A percentile compares a stretch with the other conserved stretches of the same genome.
phyloP scores from a whole-genome alignment of 208 protist species.

The Crithidia brevicula region DNA sequence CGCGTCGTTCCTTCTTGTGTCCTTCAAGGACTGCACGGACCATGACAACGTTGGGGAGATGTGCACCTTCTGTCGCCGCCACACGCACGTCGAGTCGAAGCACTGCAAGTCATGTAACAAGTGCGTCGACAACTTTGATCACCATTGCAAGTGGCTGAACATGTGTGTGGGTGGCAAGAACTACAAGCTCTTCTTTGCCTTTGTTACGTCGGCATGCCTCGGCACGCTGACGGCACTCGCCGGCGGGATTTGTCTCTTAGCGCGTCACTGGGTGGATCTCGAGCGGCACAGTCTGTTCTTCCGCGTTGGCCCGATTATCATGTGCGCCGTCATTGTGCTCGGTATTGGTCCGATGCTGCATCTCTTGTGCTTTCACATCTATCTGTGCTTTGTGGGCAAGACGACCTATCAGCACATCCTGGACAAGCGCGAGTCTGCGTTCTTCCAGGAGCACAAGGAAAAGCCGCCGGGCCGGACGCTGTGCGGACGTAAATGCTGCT shows the following conservation, averaged over 20 bases:
- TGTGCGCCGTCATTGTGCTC: constrained; percentile 43
- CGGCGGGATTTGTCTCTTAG: constrained; percentile 49
- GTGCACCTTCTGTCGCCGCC: constrained; percentile 68
- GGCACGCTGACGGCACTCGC: constrained; percentile 40
- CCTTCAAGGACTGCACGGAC: constrained; percentile 73
- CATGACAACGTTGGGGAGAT: constrained; percentile 52
- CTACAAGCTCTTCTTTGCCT: constrained; percentile 80
- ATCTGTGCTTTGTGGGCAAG: constrained; percentile 47
- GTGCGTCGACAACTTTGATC: constrained; percentile 89
- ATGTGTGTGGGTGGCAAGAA: constrained; percentile 87
- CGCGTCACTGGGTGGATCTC: constrained; percentile 64
- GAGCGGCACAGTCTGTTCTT: constrained; percentile 58
- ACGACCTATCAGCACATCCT: constrained; percentile 83
- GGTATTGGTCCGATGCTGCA: constrained; percentile 57
- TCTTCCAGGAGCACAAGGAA: constrained; percentile 1
- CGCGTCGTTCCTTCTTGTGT: constrained; percentile 36
- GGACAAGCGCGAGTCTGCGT: constrained; percentile 35
- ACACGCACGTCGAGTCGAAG: constrained; percentile 60
- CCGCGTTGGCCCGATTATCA: constrained; percentile 60
- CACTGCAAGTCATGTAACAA: constrained; percentile 93
- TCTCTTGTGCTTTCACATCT: constrained; percentile 77
- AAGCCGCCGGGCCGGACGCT: neutral
- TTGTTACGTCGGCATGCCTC: constrained; percentile 39
- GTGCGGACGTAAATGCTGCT: neutral
- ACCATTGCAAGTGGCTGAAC: constrained; percentile 95